phyloP scores from a whole-genome alignment of 1,139 yeast species.

The Candida frijolesensis region DNA sequence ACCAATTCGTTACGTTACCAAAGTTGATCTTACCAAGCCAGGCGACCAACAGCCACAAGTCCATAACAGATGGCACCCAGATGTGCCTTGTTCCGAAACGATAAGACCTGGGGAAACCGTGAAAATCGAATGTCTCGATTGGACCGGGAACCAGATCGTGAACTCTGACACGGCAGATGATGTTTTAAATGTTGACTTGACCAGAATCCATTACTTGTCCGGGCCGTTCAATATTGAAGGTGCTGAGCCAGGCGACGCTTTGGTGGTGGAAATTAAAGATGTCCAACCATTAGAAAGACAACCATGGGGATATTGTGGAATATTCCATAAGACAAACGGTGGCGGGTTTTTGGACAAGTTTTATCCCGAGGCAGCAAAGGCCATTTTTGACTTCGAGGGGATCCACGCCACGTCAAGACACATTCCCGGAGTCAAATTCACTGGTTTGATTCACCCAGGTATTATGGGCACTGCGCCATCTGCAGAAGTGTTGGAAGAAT shows the following conservation, averaged over 20 bases:
- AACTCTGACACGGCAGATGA: slow-evolving; percentile 51
- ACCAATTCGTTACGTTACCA: slow-evolving; percentile 19
- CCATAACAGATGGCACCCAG: slow-evolving; percentile 58
- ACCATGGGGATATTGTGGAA: slow-evolving; percentile 56
- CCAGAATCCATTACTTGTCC: slow-evolving; percentile 47
- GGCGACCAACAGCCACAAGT: slow-evolving; percentile 47
- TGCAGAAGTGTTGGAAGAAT: slow-evolving; percentile 38
- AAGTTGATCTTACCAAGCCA: slow-evolving; percentile 42
- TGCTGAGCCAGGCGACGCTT: slow-evolving; percentile 50
- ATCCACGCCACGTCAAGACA: slow-evolving; percentile 50
- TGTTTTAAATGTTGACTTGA: slow-evolving; percentile 42
- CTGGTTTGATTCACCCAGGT: slow-evolving; percentile 51
- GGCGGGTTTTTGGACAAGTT: slow-evolving; percentile 51
- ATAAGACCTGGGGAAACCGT: slow-evolving; percentile 44
- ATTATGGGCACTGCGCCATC: slow-evolving; percentile 53
- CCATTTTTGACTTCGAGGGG: slow-evolving; percentile 54
- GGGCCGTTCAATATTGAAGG: slow-evolving; percentile 50
- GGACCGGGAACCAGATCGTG: slow-evolving; percentile 55
- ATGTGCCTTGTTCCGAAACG: slow-evolving; percentile 40
- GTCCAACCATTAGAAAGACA: slow-evolving; percentile 53
- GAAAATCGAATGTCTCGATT: slow-evolving; percentile 51
- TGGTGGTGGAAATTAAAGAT: slow-evolving; percentile 51
- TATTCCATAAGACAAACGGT: slow-evolving; percentile 49
- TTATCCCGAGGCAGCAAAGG: slow-evolving; percentile 53
- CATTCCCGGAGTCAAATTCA: slow-evolving; percentile 48